These are phyloP conservation scores for Mycena belliarum DNA, from an alignment of 768 basidiomycete genomes.

Conservation along the genomic window DNA sequence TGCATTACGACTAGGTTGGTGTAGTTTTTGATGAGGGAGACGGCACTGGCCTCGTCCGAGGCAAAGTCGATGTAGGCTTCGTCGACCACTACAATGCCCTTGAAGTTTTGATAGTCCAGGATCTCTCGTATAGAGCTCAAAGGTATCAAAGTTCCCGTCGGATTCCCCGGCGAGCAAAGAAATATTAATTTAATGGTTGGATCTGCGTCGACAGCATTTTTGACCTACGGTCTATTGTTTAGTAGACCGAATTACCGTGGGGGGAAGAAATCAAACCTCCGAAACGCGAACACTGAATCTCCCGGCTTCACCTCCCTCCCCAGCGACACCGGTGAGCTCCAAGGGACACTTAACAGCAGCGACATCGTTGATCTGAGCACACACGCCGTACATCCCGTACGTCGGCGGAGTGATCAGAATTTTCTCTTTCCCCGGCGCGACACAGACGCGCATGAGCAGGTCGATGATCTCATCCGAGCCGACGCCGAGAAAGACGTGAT, in stretches of 20 bases:
- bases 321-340: conserved; percentile 53
- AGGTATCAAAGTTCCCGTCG: conserved; percentile 86
- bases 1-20: conserved; percentile 94
- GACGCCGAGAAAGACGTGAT: conserved; percentile 90
- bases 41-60: conserved; percentile 59
- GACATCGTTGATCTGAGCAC: conserved; percentile 93
- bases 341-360: conserved; percentile 77
- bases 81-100: conserved; percentile 90
- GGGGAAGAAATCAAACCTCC: conserved; percentile 51
- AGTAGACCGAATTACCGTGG: background rate
- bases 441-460: conserved; percentile 87
- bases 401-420: conserved; percentile 92
- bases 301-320: conserved; percentile 74
- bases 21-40: conserved; percentile 73
- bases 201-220: conserved; percentile 65
- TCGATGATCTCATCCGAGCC: conserved; percentile 98
- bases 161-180: conserved; percentile 97
- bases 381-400: conserved; percentile 97
- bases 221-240: conserved; percentile 51
- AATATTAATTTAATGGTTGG: conserved; percentile 88
- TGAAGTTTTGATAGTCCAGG: conserved; percentile 79
- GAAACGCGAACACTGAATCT: conserved; percentile 76
- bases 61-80: conserved; percentile 98
- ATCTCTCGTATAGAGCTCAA: conserved; percentile 67
- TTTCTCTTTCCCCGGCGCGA: conserved; percentile 75